phyloP scores from a whole-genome alignment of 164 flowering plant genomes.

The Chimonanthus salicifolius region DNA sequence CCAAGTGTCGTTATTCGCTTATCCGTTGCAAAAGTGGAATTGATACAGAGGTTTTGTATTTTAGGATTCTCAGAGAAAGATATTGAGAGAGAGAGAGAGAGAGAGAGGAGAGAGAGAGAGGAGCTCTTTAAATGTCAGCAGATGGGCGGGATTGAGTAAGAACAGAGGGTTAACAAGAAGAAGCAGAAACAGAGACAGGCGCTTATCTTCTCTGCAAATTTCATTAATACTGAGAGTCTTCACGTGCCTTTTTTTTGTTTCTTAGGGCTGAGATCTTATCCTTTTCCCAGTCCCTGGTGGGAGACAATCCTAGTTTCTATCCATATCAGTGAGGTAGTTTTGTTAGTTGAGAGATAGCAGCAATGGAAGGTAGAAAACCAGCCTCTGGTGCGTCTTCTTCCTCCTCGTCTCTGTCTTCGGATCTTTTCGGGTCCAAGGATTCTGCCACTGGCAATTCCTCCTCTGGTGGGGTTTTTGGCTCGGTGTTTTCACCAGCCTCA shows the following conservation, averaged over 20 bases:
- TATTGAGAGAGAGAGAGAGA: background rate
- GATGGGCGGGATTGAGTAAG: background rate
- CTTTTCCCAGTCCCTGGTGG: background rate
- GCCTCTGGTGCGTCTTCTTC: background rate
- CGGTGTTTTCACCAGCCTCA: too few species aligned
- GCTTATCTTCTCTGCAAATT: background rate
- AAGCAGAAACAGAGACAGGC: too few species aligned
- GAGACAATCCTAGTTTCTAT: background rate
- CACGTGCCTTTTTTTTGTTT: background rate
- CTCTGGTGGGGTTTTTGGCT: too few species aligned
- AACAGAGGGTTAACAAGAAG: too few species aligned
- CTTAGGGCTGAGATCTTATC: background rate
- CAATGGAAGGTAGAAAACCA: background rate
- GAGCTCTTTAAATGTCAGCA: background rate
- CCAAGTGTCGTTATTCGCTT: background rate
- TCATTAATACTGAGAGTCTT: background rate
- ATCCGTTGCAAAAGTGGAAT: background rate
- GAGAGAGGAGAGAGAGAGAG: background rate
- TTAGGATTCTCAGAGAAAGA: background rate
- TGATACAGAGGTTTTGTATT: background rate
- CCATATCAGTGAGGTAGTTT: background rate
- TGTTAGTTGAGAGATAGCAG: background rate
- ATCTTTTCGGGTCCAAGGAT: background rate
- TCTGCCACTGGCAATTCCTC: too few species aligned
- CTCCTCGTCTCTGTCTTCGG: background rate